Conservation (phyloP, 257 asterid genomes). For the Solanum dulcamara region DNA sequence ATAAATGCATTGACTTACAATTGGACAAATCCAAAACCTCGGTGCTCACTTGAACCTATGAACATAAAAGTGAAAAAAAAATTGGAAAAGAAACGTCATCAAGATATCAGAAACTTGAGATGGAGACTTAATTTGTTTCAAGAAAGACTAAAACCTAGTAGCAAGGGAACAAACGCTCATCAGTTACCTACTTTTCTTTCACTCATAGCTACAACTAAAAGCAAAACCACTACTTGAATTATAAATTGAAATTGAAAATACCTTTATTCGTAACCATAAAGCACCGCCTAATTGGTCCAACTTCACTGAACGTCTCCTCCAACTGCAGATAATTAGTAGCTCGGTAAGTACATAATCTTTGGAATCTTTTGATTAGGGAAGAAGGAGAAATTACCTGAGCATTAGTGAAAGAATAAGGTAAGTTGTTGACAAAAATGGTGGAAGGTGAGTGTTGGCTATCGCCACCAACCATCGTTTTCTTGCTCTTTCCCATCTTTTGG, state of each 20-base stretch:
- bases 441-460: conserved; percentile 57
- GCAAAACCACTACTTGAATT: not conserved
- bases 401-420: conserved; percentile 66
- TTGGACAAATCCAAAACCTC: conserved; percentile 92
- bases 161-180: not conserved
- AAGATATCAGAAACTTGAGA: not conserved
- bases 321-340: conserved; percentile 28
- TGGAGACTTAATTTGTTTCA: not conserved
- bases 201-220: not conserved
- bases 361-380: not conserved
- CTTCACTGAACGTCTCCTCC: conserved; percentile 85
- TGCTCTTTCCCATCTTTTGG: conserved; percentile 51
- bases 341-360: not conserved
- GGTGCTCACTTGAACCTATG: conserved; percentile 72
- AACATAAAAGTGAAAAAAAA: not conserved
- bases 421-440: conserved; percentile 68
- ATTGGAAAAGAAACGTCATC: not conserved
- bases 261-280: conserved; percentile 85
- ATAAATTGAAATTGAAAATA: conserved; percentile 5
- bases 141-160: not conserved
- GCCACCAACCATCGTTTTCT: conserved; percentile 29
- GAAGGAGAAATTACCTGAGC: conserved; percentile 35
- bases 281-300: conserved; percentile 89
- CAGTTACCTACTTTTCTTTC: not conserved
- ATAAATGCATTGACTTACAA: conserved; percentile 41